A percentile compares a stretch with the other conserved stretches of the same genome.
Evolutionary conservation across 2,329 filamentous ascomycete species (phyloP).

Genomic region (Diplodia mutila): DNA sequence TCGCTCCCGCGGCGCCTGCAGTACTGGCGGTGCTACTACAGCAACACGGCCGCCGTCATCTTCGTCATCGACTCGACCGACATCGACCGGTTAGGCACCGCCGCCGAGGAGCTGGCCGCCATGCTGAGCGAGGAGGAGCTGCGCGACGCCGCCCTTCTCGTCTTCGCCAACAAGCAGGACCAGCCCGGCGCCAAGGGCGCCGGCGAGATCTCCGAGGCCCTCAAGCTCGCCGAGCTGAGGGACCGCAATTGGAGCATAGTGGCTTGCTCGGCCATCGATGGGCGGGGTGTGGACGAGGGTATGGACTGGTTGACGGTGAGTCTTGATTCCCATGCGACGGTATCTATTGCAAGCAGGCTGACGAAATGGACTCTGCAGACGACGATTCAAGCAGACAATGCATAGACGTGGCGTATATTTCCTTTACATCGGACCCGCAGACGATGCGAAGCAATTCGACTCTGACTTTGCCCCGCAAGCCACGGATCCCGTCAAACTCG

Average conservation of each 20-base stretch:
- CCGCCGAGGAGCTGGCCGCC: slow-evolving; percentile 85
- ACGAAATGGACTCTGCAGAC: slow-evolving; percentile 1
- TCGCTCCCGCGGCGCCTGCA: slow-evolving; percentile 10
- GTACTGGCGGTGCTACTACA: slow-evolving; percentile 99
- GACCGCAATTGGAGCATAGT: slow-evolving; percentile 99
- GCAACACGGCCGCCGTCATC: slow-evolving; percentile 96
- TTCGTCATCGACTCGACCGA: slow-evolving; percentile 99
- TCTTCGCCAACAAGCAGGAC: slow-evolving; percentile 99
- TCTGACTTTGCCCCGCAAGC: background rate
- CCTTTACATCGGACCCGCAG: background rate
- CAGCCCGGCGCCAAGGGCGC: slow-evolving; percentile 96
- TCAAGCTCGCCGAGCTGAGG: slow-evolving; percentile 86
- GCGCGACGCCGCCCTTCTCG: slow-evolving; percentile 85
- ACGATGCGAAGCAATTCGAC: slow-evolving; percentile 1
- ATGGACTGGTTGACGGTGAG: slow-evolving; percentile 98
- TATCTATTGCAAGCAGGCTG: background rate
- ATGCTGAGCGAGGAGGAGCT: slow-evolving; percentile 99
- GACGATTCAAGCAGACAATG: slow-evolving; percentile 25
- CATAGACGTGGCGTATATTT: slow-evolving; percentile 18
- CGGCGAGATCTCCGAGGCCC: slow-evolving; percentile 91
- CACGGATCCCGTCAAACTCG: background rate
- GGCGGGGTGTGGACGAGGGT: slow-evolving; percentile 89
- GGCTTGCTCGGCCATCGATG: slow-evolving; percentile 94
- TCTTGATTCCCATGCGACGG: slow-evolving; percentile 30
- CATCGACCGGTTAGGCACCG: slow-evolving; percentile 91